Conservation (phyloP, 352 stramenopile genomes). For the Phytophthora aleatoria region DNA sequence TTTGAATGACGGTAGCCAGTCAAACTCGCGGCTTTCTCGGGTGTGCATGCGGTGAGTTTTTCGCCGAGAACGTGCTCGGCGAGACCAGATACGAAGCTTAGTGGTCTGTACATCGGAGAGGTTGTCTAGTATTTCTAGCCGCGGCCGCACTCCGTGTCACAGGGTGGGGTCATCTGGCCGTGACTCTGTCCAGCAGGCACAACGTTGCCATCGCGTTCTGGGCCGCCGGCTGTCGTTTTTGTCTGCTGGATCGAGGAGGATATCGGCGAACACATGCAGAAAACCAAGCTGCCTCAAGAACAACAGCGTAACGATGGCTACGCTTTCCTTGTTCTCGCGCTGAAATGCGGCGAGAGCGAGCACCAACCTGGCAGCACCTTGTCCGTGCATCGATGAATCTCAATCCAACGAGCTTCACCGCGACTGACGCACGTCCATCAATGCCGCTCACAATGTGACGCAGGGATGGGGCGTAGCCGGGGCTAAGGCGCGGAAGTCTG, state of each 20-base stretch:
- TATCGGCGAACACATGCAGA: conserved; percentile 2
- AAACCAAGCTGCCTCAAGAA: conserved; percentile 12
- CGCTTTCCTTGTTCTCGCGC: conserved; percentile 17
- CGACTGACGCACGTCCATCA: conserved; percentile 29
- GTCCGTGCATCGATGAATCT: conserved; percentile 10
- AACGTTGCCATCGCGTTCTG: conserved; percentile 20
- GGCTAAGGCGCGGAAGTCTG: conserved; percentile 16
- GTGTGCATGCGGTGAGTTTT: neutral
- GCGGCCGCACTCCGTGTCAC: neutral
- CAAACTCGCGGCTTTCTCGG: conserved; percentile 11
- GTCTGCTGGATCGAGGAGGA: neutral
- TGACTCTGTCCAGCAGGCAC: conserved; percentile 14
- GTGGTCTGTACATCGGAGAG: neutral
- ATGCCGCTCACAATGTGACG: conserved; percentile 33
- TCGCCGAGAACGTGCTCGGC: conserved; percentile 5
- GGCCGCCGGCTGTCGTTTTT: conserved; percentile 1
- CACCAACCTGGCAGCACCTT: neutral
- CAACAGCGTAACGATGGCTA: conserved; percentile 30
- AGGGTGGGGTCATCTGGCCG: neutral
- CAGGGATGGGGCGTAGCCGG: conserved; percentile 13
- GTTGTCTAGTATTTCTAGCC: neutral
- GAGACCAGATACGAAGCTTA: conserved; percentile 20
- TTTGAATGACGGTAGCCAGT: conserved; percentile 15
- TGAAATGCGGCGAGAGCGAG: conserved; percentile 7
- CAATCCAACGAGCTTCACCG: conserved; percentile 3